Base-by-base conservation (phyloP, 2,329 filamentous ascomycete species). In the Pseudogymnoascus sp. region DNA sequence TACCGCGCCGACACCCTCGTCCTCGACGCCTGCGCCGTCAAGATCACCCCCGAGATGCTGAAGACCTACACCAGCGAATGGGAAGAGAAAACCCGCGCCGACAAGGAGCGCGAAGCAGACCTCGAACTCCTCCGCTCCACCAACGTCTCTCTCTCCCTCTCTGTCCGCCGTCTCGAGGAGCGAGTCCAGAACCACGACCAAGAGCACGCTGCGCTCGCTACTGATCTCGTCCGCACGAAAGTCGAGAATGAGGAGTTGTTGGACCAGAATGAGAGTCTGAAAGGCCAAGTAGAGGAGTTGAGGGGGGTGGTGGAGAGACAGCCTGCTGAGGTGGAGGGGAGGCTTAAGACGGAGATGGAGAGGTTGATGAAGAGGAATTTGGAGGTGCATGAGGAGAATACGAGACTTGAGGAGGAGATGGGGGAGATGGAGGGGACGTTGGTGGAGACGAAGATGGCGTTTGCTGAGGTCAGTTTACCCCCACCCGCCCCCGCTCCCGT, bases 1-100 rank as follows among this genome's bases (percentile, higher is more conserved):
- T 99, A 99, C 74, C 87, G 93, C 60, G 95, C 95, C 14, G 95
- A 99, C 74, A 86, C 95, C 70, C 85, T 99, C 66, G 91, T 99
- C 12, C 89, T 90, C 65, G 95, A 99, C 75, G 95, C 95, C 0
- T 96, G 93, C 72, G 88, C 90, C 36, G 83, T 97, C 61, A 89
- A 91, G 71, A 86, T 99, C 42, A 91, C 91, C 0, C 86, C 90
- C 0, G 90, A 96, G 71, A 86, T 89, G 71, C 84, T 99, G 21
- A 89, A 89, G 70, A 78, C 82, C 3, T 99, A 97, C 74, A 88
- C 88, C 0, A 73, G 81, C 0, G 95, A 99, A 73, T 99, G 93
- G 93, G 91, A 96, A 73, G 93, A 97, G 71, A 92, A 92, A 77
- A 89, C 88, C 6, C 86, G 86, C n/a, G 73, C 82, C 0, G 91